phyloP scores from a whole-genome alignment of 2,329 filamentous ascomycete species.

The Cercospora zeina region DNA sequence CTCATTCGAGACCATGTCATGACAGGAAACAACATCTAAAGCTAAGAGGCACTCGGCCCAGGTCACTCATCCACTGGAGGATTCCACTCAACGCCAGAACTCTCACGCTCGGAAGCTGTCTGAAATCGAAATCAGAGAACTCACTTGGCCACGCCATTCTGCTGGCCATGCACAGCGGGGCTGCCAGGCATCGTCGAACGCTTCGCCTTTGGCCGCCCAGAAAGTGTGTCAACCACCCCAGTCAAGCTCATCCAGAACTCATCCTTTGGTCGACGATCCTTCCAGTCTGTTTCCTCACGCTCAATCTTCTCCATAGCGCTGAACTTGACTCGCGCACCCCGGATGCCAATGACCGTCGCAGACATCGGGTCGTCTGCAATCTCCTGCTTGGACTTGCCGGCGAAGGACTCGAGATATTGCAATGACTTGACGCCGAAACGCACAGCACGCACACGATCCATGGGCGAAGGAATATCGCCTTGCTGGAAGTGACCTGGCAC shows the following conservation, averaged over 20 bases:
- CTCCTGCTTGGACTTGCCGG: constrained; percentile 63
- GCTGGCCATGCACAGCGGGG: constrained; percentile 11
- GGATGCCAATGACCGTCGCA: constrained; percentile 83
- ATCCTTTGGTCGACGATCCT: constrained; percentile 76
- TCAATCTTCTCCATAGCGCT: constrained; percentile 78
- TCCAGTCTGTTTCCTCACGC: constrained; percentile 87
- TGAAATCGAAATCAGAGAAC: not conserved
- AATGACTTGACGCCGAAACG: constrained; percentile 92
- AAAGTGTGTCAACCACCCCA: constrained; percentile 79
- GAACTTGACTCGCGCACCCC: constrained; percentile 87
- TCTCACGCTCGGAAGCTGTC: constrained; percentile 18
- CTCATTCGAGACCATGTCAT: not conserved
- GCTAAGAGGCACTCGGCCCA: not conserved
- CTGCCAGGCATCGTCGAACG: constrained; percentile 28
- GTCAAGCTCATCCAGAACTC: constrained; percentile 85
- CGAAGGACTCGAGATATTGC: constrained; percentile 81
- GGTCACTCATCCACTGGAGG: constrained; percentile 1
- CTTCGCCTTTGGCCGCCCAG: constrained; percentile 57
- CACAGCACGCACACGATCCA: constrained; percentile 92
- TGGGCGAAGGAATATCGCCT: constrained; percentile 86
- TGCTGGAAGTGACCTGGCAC: constrained; percentile 95
- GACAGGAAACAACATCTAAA: constrained; percentile 1
- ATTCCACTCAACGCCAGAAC: constrained; percentile 12
- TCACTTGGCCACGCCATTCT: constrained; percentile 23
- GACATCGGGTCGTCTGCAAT: constrained; percentile 74